Base-by-base conservation (phyloP, 2,329 filamentous ascomycete species). In the Botryosphaeria dothidea region DNA sequence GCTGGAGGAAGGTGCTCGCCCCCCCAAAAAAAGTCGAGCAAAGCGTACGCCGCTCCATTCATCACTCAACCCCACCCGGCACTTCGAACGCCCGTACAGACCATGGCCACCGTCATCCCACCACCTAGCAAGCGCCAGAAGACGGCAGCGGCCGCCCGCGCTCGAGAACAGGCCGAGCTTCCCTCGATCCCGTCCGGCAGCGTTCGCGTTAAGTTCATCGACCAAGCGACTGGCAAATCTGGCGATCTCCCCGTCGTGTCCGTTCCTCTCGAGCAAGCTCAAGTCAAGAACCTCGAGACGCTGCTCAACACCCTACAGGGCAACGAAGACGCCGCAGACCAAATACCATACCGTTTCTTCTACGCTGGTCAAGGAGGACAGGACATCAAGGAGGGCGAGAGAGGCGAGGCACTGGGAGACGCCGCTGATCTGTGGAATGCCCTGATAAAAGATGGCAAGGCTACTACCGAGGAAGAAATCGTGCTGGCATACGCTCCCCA, bases 81-180 rank as follows among this genome's bases (percentile, higher is more conserved):
- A n/a, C n/a, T n/a, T n/a, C n/a, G n/a, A n/a, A n/a, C n/a, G n/a
- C n/a, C n/a, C n/a, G n/a, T n/a, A n/a, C n/a, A n/a, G n/a, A 73
- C 38, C 15, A 96, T 96, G 92, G 87, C 92, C 70, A 96, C 92
- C 4, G 80, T 93, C 54, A 77, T 90, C 5, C 92, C 92, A n/a
- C 92, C 92, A 52, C 92, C 92, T 4, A 93, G 90, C 61, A 98
- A 97, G 79, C 88, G 93, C 67, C 93, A 97, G 75, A 91, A 89
- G 78, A 87, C 90, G 57, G 92, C 92, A 70, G 85, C 85, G 23
- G 84, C 90, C 45, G 91, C 92, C 70, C 88, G 87, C 72, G 86
- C 90, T 7, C 85, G 88, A 69, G 81, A 87, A 52, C 92, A 96
- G 74, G 90, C 95, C 74, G 89, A 93, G 80, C 85, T 94, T 60